A percentile compares a stretch with the other conserved stretches of the same genome.
phyloP scores from a whole-genome alignment of 2,329 filamentous ascomycete species.

The Rhynchosporium secalis region DNA sequence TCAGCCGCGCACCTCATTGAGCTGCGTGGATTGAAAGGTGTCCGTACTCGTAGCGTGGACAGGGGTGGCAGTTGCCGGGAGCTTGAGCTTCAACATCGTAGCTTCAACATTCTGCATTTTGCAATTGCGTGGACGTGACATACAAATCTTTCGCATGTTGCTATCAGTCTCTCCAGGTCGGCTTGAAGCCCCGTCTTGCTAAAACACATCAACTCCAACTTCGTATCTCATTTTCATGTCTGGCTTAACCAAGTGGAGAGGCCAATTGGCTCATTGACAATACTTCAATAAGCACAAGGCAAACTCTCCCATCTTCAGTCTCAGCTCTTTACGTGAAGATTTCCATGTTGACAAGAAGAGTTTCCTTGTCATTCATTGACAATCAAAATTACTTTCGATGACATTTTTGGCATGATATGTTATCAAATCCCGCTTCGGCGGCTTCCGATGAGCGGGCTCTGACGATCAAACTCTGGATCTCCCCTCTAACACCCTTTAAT shows the following conservation, averaged over 20 bases:
- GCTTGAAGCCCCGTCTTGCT: too few relatives aligned
- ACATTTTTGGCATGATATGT: neutral
- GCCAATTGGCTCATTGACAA: too few relatives aligned
- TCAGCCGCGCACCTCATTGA: conserved; percentile 21
- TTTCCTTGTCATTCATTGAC: too few relatives aligned
- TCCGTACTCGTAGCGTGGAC: conserved; percentile 12
- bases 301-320: too few relatives aligned
- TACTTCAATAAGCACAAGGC: too few relatives aligned
- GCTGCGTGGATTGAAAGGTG: conserved; percentile 13
- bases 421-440: neutral
- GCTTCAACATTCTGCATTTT: neutral
- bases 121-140: too few relatives aligned
- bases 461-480: neutral
- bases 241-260: too few relatives aligned
- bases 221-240: too few relatives aligned
- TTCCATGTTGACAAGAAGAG: neutral
- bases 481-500: neutral
- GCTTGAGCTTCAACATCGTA: neutral
- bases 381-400: too few relatives aligned
- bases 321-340: neutral
- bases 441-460: neutral
- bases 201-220: too few relatives aligned
- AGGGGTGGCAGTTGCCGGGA: conserved; percentile 4
- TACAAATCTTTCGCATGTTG: too few relatives aligned
- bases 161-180: too few relatives aligned